Base-by-base conservation (phyloP, 2,329 filamentous ascomycete species). In the Dactylellina cionopaga region DNA sequence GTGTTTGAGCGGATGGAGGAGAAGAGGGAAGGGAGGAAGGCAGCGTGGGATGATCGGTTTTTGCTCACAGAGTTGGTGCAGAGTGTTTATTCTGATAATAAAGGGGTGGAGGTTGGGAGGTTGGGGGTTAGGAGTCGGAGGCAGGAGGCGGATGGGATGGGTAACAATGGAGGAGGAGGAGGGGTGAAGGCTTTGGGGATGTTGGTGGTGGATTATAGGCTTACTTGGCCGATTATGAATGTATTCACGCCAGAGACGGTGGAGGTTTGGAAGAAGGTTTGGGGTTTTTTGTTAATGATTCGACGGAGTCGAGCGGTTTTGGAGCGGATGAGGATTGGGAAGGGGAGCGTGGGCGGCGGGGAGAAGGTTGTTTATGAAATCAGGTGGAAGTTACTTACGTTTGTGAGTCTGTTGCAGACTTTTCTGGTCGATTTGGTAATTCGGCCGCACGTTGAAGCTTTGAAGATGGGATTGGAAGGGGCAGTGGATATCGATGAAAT, bases 21-120 rank as follows among this genome's bases (percentile, higher is more conserved):
- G 51, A 81, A 81, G 10, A 80, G 69, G 6, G 13, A 84, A 82
- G 78, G 80, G 78, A n/a, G n/a, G n/a, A n/a, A n/a, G n/a, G 4
- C 82, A 81, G 80, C 80, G 33, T 97, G 92, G 93, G 89, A 89
- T 73, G 92, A 97, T 79, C 87, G 88, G 17, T 96, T 94, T 77
- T 84, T 90, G 0, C 82, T 97, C 25, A 95, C 90, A 0, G 91
- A 93, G 75, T 81, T 92, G 1, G 88, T 90, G 0, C 90, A 92
- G 66, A 88, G 89, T 63, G 88, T 90, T 0, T 92, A 92, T 78
- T 84, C 82, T 3, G 78, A 78, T 0, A 77, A 86, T 0, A 75
- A 80, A 0, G 81, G 82, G 1, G 80, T 91, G 0, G 86, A 92
- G 60, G 76, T 83, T 1, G 85, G 88, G 51, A 86, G 87, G 17